Base-by-base conservation (phyloP, 768 basidiomycete species). In the Trametes meyenii region DNA sequence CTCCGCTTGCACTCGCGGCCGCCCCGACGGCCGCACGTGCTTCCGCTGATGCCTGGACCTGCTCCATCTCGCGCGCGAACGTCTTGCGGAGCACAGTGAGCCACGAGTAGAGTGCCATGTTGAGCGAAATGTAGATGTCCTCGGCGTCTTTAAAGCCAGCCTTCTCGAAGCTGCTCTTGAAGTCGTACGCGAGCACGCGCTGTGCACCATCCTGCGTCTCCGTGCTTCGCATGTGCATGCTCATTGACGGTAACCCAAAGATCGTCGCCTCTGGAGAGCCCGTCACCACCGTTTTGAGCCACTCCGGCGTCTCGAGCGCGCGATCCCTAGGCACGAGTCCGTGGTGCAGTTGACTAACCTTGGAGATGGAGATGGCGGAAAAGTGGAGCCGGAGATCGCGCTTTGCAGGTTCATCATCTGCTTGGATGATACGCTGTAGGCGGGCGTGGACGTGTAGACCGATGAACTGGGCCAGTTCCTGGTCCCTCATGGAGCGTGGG, bases 81-180 rank as follows among this genome's bases (percentile, higher is more conserved):
- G 85, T 90, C 73, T 90, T 92, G 59, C 89, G 84, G 42, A 92
- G 79, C 23, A 88, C 73, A 1, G 89, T 90, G 46, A 94, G 81
- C 90, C 90, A 92, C 10, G 89, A 84, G 69, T 93, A 93, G 1
- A 93, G 77, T 0, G 87, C 82, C 69, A 92, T 85, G 75, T 94
- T 94, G 65, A 94, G 78, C 3, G 90, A 88, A 73, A 94, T 91
- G 72, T 88, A 93, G 56, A 94, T 92, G 65, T 91, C 89, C 66
- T 92, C 87, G 33, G 81, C 78, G 51, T 84, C 82, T 65, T 79
- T 69, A 17, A 53, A 45, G 76, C 73, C 76, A 60, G 79, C 76
- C 36, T 78, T 76, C 43, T 83, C 74, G 71, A 92, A 92, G 58
- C 81, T 76, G 69, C 88, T 90, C 73, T 85, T 78, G 74, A 92